phyloP scores from a whole-genome alignment of 257 asterid genomes.

The Parsonsia alboflavescens region DNA sequence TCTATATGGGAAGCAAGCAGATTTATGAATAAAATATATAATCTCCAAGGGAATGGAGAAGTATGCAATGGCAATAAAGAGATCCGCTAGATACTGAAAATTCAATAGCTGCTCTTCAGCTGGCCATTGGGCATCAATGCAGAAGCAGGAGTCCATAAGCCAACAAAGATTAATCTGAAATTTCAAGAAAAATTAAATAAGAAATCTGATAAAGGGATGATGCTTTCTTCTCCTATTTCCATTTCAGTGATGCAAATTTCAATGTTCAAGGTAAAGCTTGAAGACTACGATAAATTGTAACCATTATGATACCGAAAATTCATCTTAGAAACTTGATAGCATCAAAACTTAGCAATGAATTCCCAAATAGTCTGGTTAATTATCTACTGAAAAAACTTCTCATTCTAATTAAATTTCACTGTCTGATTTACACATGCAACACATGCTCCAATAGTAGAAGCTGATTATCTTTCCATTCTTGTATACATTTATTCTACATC shows the following conservation, averaged over 20 bases:
- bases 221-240: neutral
- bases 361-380: neutral
- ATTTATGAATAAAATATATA: slow-evolving; percentile 56
- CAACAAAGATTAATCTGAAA: slow-evolving; percentile 8
- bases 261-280: neutral
- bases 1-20: slow-evolving; percentile 68
- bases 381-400: neutral
- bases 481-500: neutral
- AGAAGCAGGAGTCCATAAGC: slow-evolving; percentile 54
- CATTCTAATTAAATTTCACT: neutral
- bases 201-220: slow-evolving; percentile 1
- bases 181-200: neutral
- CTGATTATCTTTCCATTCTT: neutral
- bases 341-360: neutral
- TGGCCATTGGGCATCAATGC: slow-evolving; percentile 63
- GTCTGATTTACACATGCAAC: neutral
- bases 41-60: slow-evolving; percentile 75
- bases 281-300: neutral
- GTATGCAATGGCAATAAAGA: slow-evolving; percentile 64
- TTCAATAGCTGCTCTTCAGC: slow-evolving; percentile 57
- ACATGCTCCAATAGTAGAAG: neutral
- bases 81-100: slow-evolving; percentile 65
- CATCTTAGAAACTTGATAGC: neutral
- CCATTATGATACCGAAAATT: neutral
- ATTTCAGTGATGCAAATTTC: neutral